A percentile compares a stretch with the other conserved stretches of the same genome.
phyloP scores from a whole-genome alignment of 1,139 yeast genomes.

The Nakaseomyces nivariensis region DNA sequence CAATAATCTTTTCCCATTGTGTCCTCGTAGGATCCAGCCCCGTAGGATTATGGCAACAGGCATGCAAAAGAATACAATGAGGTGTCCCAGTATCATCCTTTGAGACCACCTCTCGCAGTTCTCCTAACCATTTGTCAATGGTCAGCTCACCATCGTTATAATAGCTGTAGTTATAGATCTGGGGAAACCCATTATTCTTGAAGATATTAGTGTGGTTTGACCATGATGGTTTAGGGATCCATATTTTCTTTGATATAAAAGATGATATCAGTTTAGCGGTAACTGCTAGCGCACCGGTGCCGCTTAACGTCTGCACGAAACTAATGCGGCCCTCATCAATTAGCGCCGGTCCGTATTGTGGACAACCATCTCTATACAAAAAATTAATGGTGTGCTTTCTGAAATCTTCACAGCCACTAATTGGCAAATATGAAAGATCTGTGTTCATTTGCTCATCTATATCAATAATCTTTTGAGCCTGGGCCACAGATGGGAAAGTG shows the following conservation, averaged over 20 bases:
- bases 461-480: conserved; percentile 42
- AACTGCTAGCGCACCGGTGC: conserved; percentile 90
- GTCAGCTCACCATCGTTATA: conserved; percentile 42
- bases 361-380: conserved; percentile 46
- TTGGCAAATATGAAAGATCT: conserved; percentile 42
- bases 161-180: conserved; percentile 41
- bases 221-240: conserved; percentile 90
- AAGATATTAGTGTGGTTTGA: conserved; percentile 75
- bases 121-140: conserved; percentile 39
- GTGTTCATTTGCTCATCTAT: conserved; percentile 41
- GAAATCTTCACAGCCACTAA: conserved; percentile 65
- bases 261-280: conserved; percentile 60
- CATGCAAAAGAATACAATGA: conserved; percentile 64
- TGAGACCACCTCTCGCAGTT: conserved; percentile 34
- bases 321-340: conserved; percentile 39
- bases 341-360: conserved; percentile 28
- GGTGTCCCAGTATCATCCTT: conserved; percentile 36
- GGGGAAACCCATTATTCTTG: conserved; percentile 23
- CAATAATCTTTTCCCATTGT: conserved; percentile 69
- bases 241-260: conserved; percentile 41
- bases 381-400: conserved; percentile 59
- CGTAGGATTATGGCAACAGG: conserved; percentile 95
- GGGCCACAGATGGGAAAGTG: conserved; percentile 72
- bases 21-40: conserved; percentile 79
- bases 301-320: conserved; percentile 79